Conservation (phyloP, 805 yeast genomes). For the Soucietia sequanensis region DNA sequence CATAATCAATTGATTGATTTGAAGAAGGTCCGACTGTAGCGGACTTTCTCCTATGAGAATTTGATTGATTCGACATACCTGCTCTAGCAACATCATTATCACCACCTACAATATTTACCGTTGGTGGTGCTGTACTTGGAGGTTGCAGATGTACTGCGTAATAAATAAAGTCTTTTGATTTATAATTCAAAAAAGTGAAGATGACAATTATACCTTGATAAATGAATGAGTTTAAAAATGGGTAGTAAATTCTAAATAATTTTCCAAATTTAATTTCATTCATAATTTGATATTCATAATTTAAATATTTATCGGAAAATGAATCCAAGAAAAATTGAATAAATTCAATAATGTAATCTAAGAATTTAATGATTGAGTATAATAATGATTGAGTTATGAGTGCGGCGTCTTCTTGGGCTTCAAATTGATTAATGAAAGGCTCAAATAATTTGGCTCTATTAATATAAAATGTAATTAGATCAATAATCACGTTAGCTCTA, state of each 20-base stretch:
- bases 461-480: conserved; percentile 47
- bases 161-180: conserved; percentile 32
- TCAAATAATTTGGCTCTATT: conserved; percentile 52
- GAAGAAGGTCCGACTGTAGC: conserved; percentile 2
- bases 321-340: conserved; percentile 25
- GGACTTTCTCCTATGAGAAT: neutral
- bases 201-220: conserved; percentile 53
- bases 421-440: conserved; percentile 43
- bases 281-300: conserved; percentile 2
- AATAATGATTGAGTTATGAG: conserved; percentile 37
- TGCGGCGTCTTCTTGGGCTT: conserved; percentile 21
- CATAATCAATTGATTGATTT: conserved; percentile 5
- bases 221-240: conserved; percentile 48
- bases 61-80: neutral
- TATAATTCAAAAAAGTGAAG: conserved; percentile 47
- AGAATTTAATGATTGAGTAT: conserved; percentile 36
- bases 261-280: conserved; percentile 23
- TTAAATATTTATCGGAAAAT: conserved; percentile 10
- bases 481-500: conserved; percentile 37
- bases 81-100: neutral
- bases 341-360: conserved; percentile 34
- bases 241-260: conserved; percentile 40
- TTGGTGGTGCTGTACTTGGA: conserved; percentile 18
- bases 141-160: conserved; percentile 22
- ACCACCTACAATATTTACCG: neutral